Evolutionary conservation across 2,329 filamentous ascomycete genomes (phyloP), one percentile per base, ranked within the genome.

Genomic region (Diaporthe vaccinii): DNA sequence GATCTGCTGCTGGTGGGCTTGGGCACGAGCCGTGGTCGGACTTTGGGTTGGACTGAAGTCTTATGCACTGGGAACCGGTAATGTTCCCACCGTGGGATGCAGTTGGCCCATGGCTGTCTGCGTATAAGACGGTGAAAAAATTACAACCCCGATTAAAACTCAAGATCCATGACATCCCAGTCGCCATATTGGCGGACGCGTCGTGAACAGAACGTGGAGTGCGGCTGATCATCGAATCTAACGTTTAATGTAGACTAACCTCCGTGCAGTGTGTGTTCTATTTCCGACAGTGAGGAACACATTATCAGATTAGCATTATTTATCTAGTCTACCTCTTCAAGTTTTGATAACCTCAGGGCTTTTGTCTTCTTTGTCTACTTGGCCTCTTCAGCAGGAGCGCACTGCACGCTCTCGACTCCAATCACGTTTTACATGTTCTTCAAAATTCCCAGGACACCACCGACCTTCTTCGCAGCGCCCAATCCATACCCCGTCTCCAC

Each of bases 401-500:
- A 39, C 15, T n/a, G 34, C 46, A 41, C 4, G 6, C 34, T 22
- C 15, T 55, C 34, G 31, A 14, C 31, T 28, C 34, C 25, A 20
- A 7, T 53, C 31, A 12, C 10, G 20, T 53, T 15, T 46, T 74
- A 81, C 41, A 76, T 78, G 58, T 82, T 82, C 77, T 75, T 79
- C 69, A 81, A 34, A 28, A 82, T 79, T n/a, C 79, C 76, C 75
- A 78, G 49, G 44, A 82, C 73, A 20, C 80, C 79, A 17, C 76
- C 76, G 15, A 77, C 25, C 75, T 81, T 79, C 59, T 76, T 75
- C 71, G 44, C 71, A 1, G 81, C n/a, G 22, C 59, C 65, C 74
- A 86, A 77, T 9, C 87, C 91, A 80, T 93, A 93, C 14, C 91
- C 91, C 22, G 93, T 76, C 75, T 91, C 88, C 15, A 93, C 87